phyloP scores from a whole-genome alignment of 2,329 filamentous ascomycete species.

The Neonectria neomacrospora region DNA sequence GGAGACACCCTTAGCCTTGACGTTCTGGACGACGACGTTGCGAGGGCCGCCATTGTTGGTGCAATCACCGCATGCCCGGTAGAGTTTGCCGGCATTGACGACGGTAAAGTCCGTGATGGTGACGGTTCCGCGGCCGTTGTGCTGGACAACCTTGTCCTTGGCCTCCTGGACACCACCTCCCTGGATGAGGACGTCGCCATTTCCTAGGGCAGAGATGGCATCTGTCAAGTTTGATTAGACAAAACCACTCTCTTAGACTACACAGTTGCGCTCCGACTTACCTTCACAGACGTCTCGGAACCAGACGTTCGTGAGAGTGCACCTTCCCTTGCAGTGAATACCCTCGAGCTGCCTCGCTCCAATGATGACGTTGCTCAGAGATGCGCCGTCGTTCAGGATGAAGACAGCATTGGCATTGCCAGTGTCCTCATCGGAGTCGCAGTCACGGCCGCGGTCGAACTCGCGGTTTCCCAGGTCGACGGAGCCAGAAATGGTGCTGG shows the following conservation, averaged over 20 bases:
- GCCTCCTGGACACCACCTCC: constrained; percentile 41
- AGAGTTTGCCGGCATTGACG: constrained; percentile 40
- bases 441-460: constrained; percentile 23
- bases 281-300: constrained; percentile 52
- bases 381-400: constrained; percentile 31
- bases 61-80: constrained; percentile 43
- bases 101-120: constrained; percentile 41
- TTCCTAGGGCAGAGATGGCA: constrained; percentile 21
- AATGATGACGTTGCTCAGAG: constrained; percentile 34
- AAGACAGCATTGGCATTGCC: constrained; percentile 26
- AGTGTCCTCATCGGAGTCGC: constrained; percentile 15
- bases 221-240: constrained; percentile 5
- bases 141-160: constrained; percentile 41
- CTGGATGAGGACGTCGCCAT: constrained; percentile 16
- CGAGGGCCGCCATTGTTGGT: constrained; percentile 42
- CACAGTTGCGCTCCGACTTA: not conserved
- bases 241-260: no score
- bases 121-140: constrained; percentile 39
- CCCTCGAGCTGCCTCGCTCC: constrained; percentile 38
- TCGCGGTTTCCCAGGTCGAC: constrained; percentile 19
- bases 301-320: constrained; percentile 51
- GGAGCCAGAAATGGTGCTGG: constrained; percentile 13
- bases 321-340: constrained; percentile 44
- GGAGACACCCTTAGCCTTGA: constrained; percentile 39
- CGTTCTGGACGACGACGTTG: constrained; percentile 27